Conservation (phyloP, 192 early-diverging fungal species). For the Umbelopsis sp. region DNA sequence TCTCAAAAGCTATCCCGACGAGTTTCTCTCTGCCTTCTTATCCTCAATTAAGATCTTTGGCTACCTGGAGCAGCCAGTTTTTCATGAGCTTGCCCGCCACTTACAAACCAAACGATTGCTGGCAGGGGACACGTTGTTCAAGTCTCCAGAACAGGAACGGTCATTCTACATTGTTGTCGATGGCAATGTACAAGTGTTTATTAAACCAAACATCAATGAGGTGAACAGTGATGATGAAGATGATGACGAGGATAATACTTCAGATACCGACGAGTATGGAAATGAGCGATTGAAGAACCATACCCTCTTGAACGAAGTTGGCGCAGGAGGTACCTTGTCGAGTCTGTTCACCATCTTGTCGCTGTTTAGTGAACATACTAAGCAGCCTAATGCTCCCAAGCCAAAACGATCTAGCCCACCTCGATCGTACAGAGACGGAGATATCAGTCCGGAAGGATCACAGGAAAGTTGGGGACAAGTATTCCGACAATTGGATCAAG, state of each 20-base stretch:
- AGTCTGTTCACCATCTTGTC: slow-evolving; percentile 92
- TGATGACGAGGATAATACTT: slow-evolving; percentile 33
- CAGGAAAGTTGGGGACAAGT: slow-evolving; percentile 41
- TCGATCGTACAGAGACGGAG: not conserved
- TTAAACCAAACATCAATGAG: slow-evolving; percentile 52
- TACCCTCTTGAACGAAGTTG: slow-evolving; percentile 85
- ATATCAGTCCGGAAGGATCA: slow-evolving; percentile 29
- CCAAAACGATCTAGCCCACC: not conserved
- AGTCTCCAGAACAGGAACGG: slow-evolving; percentile 66
- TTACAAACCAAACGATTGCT: slow-evolving; percentile 77
- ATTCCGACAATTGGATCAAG: slow-evolving; percentile 38
- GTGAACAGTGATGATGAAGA: slow-evolving; percentile 32
- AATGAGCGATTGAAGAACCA: slow-evolving; percentile 55
- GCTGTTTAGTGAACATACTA: slow-evolving; percentile 82
- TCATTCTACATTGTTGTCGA: slow-evolving; percentile 97
- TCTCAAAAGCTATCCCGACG: slow-evolving; percentile 63
- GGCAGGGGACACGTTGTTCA: slow-evolving; percentile 77
- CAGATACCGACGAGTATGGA: slow-evolving; percentile 46
- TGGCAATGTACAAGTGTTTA: slow-evolving; percentile 89
- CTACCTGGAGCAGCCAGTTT: slow-evolving; percentile 94
- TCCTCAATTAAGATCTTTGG: slow-evolving; percentile 94
- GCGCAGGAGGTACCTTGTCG: slow-evolving; percentile 88
- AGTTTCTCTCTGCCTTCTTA: slow-evolving; percentile 82
- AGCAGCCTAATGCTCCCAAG: slow-evolving; percentile 40
- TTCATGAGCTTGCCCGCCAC: slow-evolving; percentile 92